Percentiles rank a stretch among this genome's conserved stretches.
phyloP scores from a whole-genome alignment of 345 rosid species.

The Xanthoceras sorbifolium region DNA sequence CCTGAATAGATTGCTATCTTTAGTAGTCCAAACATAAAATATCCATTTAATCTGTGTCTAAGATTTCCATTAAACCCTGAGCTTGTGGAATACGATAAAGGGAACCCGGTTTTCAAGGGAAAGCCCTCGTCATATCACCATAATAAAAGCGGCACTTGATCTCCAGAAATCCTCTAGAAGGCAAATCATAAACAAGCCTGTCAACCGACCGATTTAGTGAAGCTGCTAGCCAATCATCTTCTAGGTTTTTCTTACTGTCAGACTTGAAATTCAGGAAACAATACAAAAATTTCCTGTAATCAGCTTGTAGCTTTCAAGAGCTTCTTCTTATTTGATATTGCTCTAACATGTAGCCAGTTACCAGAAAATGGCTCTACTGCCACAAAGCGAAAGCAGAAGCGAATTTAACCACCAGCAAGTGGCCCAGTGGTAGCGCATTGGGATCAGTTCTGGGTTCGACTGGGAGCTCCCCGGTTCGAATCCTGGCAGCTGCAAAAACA shows the following conservation, averaged over 20 bases:
- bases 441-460: too few species aligned
- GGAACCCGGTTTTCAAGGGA: slow-evolving; percentile 69
- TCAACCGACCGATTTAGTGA: slow-evolving; percentile 78
- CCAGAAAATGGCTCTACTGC: slow-evolving; percentile 56
- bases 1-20: slow-evolving; percentile 67
- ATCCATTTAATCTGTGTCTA: slow-evolving; percentile 83
- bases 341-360: slow-evolving; percentile 54
- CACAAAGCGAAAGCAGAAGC: too few species aligned
- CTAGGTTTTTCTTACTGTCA: slow-evolving; percentile 29
- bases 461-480: too few species aligned
- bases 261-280: slow-evolving; percentile 51
- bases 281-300: slow-evolving; percentile 48
- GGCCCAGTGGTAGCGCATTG: too few species aligned
- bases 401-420: too few species aligned
- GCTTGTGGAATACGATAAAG: slow-evolving; percentile 60
- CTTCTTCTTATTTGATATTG: slow-evolving; percentile 58
- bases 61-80: slow-evolving; percentile 84
- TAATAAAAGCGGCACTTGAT: slow-evolving; percentile 66
- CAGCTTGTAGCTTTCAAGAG: slow-evolving; percentile 54
- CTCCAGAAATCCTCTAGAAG: slow-evolving; percentile 61
- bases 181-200: slow-evolving; percentile 38
- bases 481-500: too few species aligned
- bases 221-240: slow-evolving; percentile 75
- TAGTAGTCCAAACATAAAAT: slow-evolving; percentile 74
- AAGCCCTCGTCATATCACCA: slow-evolving; percentile 37